Conservation (phyloP, 805 yeast species). For the Saturnispora zaruensis region DNA sequence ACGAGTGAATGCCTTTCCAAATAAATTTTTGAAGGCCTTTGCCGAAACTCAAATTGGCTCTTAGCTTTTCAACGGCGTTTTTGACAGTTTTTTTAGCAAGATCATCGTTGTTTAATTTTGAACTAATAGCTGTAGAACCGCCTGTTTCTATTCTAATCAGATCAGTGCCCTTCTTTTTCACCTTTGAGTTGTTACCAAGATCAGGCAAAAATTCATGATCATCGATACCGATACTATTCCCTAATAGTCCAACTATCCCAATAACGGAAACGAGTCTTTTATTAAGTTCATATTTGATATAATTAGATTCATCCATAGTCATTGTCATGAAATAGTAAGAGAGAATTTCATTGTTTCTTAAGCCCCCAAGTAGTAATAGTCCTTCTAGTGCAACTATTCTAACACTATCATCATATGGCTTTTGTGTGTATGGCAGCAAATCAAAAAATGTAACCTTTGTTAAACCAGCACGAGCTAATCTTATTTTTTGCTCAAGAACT, state of each 20-base stretch:
- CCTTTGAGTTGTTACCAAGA: slow-evolving; percentile 8
- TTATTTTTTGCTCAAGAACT: slow-evolving; percentile 51
- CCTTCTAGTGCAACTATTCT: slow-evolving; percentile 65
- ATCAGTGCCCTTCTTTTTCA: slow-evolving; percentile 4
- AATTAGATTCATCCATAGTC: slow-evolving; percentile 46
- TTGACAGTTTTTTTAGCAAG: slow-evolving; percentile 54
- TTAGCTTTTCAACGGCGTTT: slow-evolving; percentile 57
- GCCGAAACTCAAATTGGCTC: slow-evolving; percentile 51
- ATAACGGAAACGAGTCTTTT: slow-evolving; percentile 42
- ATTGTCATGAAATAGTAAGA: slow-evolving; percentile 52
- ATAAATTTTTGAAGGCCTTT: slow-evolving; percentile 48
- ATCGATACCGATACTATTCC: slow-evolving; percentile 49
- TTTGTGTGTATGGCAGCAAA: slow-evolving; percentile 43
- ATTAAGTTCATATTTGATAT: slow-evolving; percentile 43
- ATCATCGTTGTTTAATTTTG: slow-evolving; percentile 51
- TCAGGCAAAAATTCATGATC: slow-evolving; percentile 48
- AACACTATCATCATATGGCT: slow-evolving; percentile 40
- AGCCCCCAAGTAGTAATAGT: slow-evolving; percentile 64
- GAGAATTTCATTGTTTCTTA: slow-evolving; percentile 54
- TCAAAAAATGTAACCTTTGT: slow-evolving; percentile 46
- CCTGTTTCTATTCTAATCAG: slow-evolving; percentile 53
- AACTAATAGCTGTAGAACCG: slow-evolving; percentile 29
- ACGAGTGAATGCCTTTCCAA: slow-evolving; percentile 64
- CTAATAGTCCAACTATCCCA: slow-evolving; percentile 59
- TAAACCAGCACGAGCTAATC: slow-evolving; percentile 48